Base-by-base conservation (phyloP, 2,329 filamentous ascomycete species). In the Ophiocordyceps polyrhachis-furcata region DNA sequence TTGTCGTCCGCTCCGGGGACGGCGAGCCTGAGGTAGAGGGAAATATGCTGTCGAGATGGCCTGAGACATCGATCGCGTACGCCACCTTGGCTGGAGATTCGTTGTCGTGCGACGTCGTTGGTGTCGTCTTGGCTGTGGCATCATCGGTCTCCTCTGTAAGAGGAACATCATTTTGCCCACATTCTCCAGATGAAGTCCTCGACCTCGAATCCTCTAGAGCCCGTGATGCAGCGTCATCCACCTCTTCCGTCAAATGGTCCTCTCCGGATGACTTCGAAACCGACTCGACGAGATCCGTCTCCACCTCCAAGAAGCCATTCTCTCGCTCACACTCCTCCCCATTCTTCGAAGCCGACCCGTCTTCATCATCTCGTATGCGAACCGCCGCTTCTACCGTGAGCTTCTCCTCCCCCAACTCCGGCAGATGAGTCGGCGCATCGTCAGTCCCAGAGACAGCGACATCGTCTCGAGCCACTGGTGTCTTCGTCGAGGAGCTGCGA, bases 61-160 rank as follows among this genome's bases (percentile, higher is more conserved):
- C n/a, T 38, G 58, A 49, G n/a, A 60, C 43, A 44, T 66, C 56
- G 44, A 69, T 50, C 11, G 53, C 41, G 31, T 52, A 62, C 1
- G 53, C 45, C 8, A 51, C 48, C 0, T 41, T 44, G 2, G 52
- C 48, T 9, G 48, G 45, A 40, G 19, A 17, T 25, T 25, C 5
- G 7, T 21, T 5, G 38, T n/a, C 6, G 8, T 17, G 15, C 35
- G 15, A 17, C 5, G 35, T 19, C 3, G 35, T 38, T 13, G 35
- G 15, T 19, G n/a, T 7, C 15, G 31, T 32, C 4, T n/a, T 32
- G 31, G 31, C 31, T 32, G 15, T n/a, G 31, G 12, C 31, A n/a
- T 32, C 31, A n/a, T 32, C 2, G 12, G 2, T 9, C 31, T 32
- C 15, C 4, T 8, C 31, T n/a, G 31, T 15, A 4, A n/a, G 11